Percentiles rank a stretch among this genome's conserved stretches.
phyloP scores from a whole-genome alignment of 2,329 filamentous ascomycete species.

The Colletotrichum sp. region DNA sequence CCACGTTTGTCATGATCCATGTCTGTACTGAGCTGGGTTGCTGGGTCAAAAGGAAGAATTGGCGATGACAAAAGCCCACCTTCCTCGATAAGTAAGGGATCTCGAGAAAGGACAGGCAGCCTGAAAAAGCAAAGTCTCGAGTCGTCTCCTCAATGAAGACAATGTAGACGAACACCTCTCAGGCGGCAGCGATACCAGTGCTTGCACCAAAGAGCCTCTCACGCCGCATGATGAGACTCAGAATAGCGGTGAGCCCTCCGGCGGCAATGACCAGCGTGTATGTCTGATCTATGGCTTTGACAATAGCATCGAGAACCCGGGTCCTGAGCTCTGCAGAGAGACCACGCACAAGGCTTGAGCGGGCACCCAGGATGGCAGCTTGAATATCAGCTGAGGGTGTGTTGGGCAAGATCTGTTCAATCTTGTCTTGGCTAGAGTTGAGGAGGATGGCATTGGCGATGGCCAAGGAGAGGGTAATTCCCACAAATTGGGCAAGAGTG shows the following conservation, averaged over 20 bases:
- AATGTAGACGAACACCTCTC: neutral
- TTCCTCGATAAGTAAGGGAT: neutral
- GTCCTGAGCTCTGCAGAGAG: neutral
- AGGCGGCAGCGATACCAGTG: neutral
- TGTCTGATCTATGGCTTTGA: neutral
- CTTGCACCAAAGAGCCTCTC: slow-evolving; percentile 33
- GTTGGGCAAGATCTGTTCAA: neutral
- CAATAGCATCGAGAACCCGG: neutral
- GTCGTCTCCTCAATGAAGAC: neutral
- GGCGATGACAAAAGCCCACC: neutral
- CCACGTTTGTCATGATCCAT: neutral
- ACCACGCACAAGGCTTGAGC: neutral
- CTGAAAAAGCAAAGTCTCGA: neutral
- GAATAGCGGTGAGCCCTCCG: slow-evolving; percentile 33
- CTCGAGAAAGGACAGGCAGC: neutral
- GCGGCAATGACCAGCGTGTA: slow-evolving; percentile 37
- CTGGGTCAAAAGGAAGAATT: neutral
- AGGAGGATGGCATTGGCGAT: neutral
- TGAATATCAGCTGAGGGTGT: neutral
- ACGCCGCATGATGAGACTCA: slow-evolving; percentile 37
- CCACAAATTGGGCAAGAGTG: slow-evolving; percentile 20
- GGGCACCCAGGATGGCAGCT: neutral
- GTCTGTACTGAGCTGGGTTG: neutral
- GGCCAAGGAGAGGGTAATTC: neutral
- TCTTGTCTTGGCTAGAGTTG: neutral